These are phyloP conservation scores for Trichoderma gamsii DNA, from an alignment of 495 filamentous ascomycete species.

Conservation along the genomic window DNA sequence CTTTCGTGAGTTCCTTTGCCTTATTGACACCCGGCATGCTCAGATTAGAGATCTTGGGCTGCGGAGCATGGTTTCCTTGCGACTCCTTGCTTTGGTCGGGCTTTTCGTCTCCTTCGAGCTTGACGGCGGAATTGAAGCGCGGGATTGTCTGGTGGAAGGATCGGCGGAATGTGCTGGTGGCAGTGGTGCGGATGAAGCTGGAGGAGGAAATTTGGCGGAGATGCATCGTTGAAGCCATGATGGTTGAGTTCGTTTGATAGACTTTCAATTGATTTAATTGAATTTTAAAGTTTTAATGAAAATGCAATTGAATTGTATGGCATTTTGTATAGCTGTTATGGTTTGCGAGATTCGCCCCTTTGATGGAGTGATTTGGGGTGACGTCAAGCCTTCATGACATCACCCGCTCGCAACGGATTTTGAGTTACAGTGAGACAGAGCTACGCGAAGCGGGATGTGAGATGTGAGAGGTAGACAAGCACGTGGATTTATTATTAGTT, in stretches of 20 bases:
- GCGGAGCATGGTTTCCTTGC: slow-evolving; percentile 26
- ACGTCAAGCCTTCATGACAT: slow-evolving; percentile 3
- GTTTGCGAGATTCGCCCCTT: neutral
- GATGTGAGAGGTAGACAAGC: too few species aligned
- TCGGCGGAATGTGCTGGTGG: neutral
- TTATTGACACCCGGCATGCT: slow-evolving; percentile 28
- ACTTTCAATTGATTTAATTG: neutral
- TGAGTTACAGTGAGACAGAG: too few species aligned
- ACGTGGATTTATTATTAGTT: too few species aligned
- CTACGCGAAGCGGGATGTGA: too few species aligned
- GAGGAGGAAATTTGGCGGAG: neutral
- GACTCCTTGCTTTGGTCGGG: neutral
- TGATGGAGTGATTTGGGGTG: neutral
- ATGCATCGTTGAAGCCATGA: neutral
- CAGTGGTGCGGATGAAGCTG: neutral
- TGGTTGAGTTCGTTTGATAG: neutral
- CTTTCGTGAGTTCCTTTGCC: slow-evolving; percentile 33
- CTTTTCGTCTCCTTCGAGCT: neutral
- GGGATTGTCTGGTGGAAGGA: neutral
- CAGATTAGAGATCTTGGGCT: slow-evolving; percentile 43
- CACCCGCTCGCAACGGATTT: neutral
- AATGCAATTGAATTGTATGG: neutral
- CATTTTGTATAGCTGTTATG: neutral
- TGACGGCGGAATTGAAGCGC: neutral
- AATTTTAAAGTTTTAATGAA: neutral